Evolutionary conservation across 176 grass and related monocot species (phyloP).

Genomic region (Neostapfia colusana): DNA sequence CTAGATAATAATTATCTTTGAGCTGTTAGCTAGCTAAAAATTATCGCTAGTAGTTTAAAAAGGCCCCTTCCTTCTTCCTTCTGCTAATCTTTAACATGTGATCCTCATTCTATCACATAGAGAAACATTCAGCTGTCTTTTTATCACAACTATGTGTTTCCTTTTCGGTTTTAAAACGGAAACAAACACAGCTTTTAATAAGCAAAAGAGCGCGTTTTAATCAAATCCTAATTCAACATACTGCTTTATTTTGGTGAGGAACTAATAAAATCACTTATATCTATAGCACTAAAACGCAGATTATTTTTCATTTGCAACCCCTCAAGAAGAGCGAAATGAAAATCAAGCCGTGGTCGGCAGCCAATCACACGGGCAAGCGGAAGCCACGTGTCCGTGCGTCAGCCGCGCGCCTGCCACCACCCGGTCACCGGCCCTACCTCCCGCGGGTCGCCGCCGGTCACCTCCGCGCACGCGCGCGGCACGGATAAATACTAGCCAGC

Average conservation of each 20-base stretch:
- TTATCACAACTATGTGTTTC: not conserved
- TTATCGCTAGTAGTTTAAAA: no score
- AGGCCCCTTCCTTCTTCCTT: not conserved
- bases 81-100: slow-evolving; percentile 2
- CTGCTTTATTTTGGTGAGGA: not conserved
- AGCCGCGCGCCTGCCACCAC: slow-evolving; percentile 33
- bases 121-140: not conserved
- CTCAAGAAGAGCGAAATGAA: not conserved
- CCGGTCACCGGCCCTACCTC: slow-evolving; percentile 17
- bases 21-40: no score
- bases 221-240: not conserved
- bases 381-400: slow-evolving; percentile 43
- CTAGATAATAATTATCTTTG: no score
- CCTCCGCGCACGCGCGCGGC: slow-evolving; percentile 25
- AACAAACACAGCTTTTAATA: not conserved
- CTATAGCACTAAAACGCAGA: not conserved
- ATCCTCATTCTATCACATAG: not conserved
- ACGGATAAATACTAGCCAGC: slow-evolving; percentile 48
- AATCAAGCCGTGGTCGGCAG: slow-evolving; percentile 29
- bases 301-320: not conserved
- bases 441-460: slow-evolving; percentile 48
- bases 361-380: slow-evolving; percentile 32
- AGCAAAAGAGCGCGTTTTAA: not conserved
- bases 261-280: not conserved
- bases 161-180: not conserved